A percentile compares a stretch with the other conserved stretches of the same genome.
These are phyloP conservation scores for Aspergillus avenaceus DNA, from an alignment of 495 filamentous ascomycete species.

Conservation along the genomic window DNA sequence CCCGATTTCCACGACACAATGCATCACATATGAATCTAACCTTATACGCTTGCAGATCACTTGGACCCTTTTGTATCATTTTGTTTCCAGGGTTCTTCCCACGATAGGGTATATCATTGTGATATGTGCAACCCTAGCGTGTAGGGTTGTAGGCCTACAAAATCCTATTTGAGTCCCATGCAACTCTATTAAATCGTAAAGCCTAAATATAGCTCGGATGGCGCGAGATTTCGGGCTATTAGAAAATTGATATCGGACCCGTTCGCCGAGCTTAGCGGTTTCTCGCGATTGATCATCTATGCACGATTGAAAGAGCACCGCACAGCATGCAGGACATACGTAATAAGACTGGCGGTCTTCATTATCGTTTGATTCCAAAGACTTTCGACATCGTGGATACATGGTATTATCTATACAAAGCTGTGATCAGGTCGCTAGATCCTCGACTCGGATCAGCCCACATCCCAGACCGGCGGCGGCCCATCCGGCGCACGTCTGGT, in stretches of 20 bases:
- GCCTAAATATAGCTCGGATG: not conserved
- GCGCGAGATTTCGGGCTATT: not conserved
- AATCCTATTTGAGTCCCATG: not conserved
- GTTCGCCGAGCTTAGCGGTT: no score
- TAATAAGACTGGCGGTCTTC: not conserved
- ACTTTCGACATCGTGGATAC: no score
- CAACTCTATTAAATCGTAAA: not conserved
- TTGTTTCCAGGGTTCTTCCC: not conserved
- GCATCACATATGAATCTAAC: no score
- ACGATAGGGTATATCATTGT: not conserved
- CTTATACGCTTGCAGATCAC: not conserved
- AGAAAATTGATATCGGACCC: no score
- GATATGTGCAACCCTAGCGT: no score
- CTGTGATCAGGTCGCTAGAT: conserved; percentile 46
- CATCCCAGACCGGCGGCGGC: conserved; percentile 57
- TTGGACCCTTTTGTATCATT: no score
- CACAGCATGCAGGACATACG: not conserved
- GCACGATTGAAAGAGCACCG: not conserved
- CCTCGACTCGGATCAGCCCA: conserved; percentile 65
- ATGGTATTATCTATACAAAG: conserved; percentile 1
- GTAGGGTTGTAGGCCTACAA: not conserved
- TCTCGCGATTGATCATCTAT: no score
- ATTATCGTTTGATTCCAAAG: no score
- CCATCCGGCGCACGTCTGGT: conserved; percentile 59
- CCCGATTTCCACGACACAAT: no score